phyloP scores from a whole-genome alignment of 2,329 filamentous ascomycete genomes.

The Nothophoma quercina region DNA sequence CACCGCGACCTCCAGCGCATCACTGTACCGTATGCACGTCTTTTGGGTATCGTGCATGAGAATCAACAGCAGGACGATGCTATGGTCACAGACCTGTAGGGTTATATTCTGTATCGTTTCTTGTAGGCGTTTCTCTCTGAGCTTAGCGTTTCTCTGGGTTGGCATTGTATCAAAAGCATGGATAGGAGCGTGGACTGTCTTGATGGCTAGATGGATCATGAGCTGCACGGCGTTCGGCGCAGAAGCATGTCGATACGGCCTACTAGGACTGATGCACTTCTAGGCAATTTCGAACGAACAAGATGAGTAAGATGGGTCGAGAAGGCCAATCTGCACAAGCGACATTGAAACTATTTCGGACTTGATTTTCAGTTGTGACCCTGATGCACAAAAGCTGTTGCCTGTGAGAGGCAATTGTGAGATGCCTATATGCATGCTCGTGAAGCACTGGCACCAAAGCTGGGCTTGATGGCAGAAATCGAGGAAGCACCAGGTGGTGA shows the following conservation, averaged over 20 bases:
- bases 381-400: conserved; percentile 4
- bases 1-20: conserved; percentile 92
- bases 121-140: conserved; percentile 1
- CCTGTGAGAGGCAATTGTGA: not conserved
- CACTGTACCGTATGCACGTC: conserved; percentile 92
- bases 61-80: conserved; percentile 37
- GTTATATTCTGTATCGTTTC: not conserved
- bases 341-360: not conserved
- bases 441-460: no score
- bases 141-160: conserved; percentile 15
- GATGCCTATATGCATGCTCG: not conserved
- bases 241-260: not conserved
- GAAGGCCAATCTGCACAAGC: not conserved
- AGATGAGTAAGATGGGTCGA: not conserved
- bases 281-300: not conserved
- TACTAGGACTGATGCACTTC: conserved; percentile 1
- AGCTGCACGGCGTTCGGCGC: conserved; percentile 11
- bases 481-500: no score
- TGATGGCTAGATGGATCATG: conserved; percentile 4
- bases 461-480: no score
- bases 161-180: conserved; percentile 19
- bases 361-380: not conserved
- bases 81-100: conserved; percentile 47
- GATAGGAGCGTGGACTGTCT: conserved; percentile 6
- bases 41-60: conserved; percentile 46